phyloP scores from a whole-genome alignment of 1,284 basidiomycete species.

The Cutaneotrichosporon daszewskae region DNA sequence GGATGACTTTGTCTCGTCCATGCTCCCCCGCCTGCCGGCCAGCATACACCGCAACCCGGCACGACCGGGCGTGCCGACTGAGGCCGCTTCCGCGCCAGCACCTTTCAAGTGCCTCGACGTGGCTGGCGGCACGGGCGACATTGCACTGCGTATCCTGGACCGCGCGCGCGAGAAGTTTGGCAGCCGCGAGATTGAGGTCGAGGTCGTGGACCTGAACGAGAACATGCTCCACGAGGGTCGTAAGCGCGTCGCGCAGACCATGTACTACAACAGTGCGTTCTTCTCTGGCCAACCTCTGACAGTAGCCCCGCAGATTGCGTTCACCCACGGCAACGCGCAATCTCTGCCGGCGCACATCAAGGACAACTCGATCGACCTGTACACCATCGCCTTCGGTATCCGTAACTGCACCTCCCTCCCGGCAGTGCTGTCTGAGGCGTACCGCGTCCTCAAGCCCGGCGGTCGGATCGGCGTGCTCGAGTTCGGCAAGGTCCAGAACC shows the following conservation, averaged over 20 bases:
- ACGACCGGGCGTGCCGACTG: conserved; percentile 36
- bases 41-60: conserved; percentile 35
- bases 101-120: conserved; percentile 75
- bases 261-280: conserved; percentile 84
- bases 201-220: conserved; percentile 90
- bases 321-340: conserved; percentile 92
- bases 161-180: conserved; percentile 81
- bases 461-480: conserved; percentile 94
- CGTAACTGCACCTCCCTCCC: conserved; percentile 94
- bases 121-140: conserved; percentile 96
- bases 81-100: conserved; percentile 8
- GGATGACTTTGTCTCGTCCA: conserved; percentile 74
- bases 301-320: conserved; percentile 84
- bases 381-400: conserved; percentile 98
- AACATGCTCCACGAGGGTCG: conserved; percentile 93
- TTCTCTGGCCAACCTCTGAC: neutral
- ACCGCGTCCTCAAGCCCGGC: conserved; percentile 93
- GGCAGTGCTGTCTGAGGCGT: conserved; percentile 79
- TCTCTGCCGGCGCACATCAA: conserved; percentile 59
- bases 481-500: conserved; percentile 90
- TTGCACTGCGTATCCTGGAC: conserved; percentile 90
- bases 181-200: conserved; percentile 80
- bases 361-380: conserved; percentile 83
- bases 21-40: conserved; percentile 59
- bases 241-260: conserved; percentile 85